phyloP scores from a whole-genome alignment of 208 protist species.

The Wallacemonas collosoma region DNA sequence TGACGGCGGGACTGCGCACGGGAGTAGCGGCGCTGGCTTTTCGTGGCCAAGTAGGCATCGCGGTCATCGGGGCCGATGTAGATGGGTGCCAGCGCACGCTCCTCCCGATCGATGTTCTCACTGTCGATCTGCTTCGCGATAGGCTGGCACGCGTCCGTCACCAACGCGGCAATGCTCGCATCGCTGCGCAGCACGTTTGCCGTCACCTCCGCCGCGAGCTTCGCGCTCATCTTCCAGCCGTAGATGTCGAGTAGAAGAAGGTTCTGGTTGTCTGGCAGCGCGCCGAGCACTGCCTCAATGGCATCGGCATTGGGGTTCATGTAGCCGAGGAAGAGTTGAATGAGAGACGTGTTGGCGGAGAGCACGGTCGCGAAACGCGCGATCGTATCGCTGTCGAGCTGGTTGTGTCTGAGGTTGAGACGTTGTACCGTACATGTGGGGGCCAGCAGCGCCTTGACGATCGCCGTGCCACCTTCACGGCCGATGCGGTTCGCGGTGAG shows the following conservation, averaged over 20 bases:
- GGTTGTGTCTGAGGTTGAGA: conserved; percentile 86
- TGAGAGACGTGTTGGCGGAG: conserved; percentile 70
- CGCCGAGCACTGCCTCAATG: conserved; percentile 51
- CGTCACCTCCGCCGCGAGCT: conserved; percentile 37
- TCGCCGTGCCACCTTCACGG: conserved; percentile 56
- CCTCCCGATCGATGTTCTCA: conserved; percentile 64
- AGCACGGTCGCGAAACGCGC: conserved; percentile 69
- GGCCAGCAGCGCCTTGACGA: conserved; percentile 58
- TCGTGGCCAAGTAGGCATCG: conserved; percentile 84
- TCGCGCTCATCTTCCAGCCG: conserved; percentile 72
- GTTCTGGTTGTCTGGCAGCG: conserved; percentile 59
- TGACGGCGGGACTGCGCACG: conserved; percentile 76
- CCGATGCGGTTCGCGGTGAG: conserved; percentile 89
- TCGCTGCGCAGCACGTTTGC: conserved; percentile 55
- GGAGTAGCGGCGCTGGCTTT: conserved; percentile 75
- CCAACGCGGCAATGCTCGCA: conserved; percentile 59
- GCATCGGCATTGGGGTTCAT: conserved; percentile 80
- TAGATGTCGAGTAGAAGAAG: conserved; percentile 85
- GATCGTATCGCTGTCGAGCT: conserved; percentile 77
- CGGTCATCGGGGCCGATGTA: conserved; percentile 87
- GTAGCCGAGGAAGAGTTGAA: conserved; percentile 92
- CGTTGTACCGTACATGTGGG: conserved; percentile 76
- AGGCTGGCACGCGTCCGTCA: conserved; percentile 75
- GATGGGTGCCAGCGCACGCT: conserved; percentile 60
- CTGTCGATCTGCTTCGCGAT: conserved; percentile 61